These are phyloP conservation scores for Ophiostoma montium DNA, from an alignment of 2,329 filamentous ascomycete genomes.

Conservation along the genomic window DNA sequence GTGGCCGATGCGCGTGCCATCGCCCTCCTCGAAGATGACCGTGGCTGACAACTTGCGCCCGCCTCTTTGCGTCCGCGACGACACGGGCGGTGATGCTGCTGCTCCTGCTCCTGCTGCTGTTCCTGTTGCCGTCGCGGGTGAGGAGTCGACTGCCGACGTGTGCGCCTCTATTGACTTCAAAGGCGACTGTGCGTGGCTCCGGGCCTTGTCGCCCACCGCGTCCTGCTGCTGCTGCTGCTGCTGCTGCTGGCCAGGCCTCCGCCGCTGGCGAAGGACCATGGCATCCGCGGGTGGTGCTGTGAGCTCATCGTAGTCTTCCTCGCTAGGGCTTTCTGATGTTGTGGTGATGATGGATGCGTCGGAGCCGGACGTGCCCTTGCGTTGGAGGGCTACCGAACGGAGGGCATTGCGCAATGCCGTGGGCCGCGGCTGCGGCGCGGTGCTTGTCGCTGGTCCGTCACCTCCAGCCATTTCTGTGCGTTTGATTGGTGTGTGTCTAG, in stretches of 20 bases:
- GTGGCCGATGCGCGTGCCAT: not conserved
- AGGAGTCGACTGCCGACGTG: not conserved
- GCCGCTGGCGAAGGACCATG: constrained; percentile 14
- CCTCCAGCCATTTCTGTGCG: not conserved
- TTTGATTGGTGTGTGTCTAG: not conserved
- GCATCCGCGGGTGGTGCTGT: constrained; percentile 12
- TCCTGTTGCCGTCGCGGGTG: not conserved
- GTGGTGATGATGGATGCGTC: constrained; percentile 8
- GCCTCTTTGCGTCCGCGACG: not conserved
- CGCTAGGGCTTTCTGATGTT: constrained; percentile 28
- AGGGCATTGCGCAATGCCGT: constrained; percentile 15
- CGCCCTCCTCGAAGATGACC: constrained; percentile 12
- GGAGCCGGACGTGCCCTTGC: constrained; percentile 4
- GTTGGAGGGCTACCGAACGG: not conserved
- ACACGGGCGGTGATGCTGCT: not conserved
- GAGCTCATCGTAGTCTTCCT: constrained; percentile 31
- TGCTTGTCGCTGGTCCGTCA: not conserved
- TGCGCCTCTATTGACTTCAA: not conserved
- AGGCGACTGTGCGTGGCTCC: constrained; percentile 1
- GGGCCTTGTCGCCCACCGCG: not conserved
- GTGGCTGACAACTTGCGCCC: constrained; percentile 12
- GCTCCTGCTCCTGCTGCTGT: not conserved
- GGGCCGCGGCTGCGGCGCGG: constrained; percentile 4
- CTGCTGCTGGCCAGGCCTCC: constrained; percentile 1
- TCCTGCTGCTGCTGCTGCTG: not conserved